A percentile compares a stretch with the other conserved stretches of the same genome.
Conservation (phyloP, 306 rosid species). For the Cicer arietinum region DNA sequence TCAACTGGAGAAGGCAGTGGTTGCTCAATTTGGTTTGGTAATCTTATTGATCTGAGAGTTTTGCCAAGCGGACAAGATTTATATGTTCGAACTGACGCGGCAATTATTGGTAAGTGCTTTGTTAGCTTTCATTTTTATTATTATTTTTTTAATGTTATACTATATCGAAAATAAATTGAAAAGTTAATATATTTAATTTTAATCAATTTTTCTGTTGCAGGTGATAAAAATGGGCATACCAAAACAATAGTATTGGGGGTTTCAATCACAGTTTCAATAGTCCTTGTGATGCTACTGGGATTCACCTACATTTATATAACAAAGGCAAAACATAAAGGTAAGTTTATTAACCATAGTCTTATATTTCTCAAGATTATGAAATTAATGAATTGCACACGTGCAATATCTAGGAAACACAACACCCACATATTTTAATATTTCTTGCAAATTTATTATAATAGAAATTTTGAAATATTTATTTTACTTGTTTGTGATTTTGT, state of each 20-base stretch:
- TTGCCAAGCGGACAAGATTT: conserved; percentile 1
- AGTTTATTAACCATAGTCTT: background rate
- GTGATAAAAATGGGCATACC: background rate
- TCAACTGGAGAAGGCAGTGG: background rate
- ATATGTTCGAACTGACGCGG: conserved; percentile 30
- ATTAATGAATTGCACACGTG: background rate
- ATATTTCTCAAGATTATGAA: background rate
- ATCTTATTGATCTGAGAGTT: background rate
- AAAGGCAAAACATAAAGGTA: conserved; percentile 19
- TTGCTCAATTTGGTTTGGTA: conserved; percentile 33
- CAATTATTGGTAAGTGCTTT: background rate
- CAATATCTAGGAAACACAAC: too few relatives aligned
- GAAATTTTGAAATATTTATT: too few relatives aligned
- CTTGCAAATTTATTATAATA: too few relatives aligned
- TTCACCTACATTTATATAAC: conserved; percentile 3
- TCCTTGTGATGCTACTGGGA: background rate
- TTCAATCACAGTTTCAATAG: background rate
- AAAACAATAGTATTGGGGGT: background rate
- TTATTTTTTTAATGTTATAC: too few relatives aligned
- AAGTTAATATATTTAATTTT: too few relatives aligned
- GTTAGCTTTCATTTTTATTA: too few relatives aligned
- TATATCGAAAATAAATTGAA: too few relatives aligned
- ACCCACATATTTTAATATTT: too few relatives aligned
- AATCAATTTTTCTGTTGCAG: background rate
- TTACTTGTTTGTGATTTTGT: too few relatives aligned